These are phyloP conservation scores for Hirsutella thompsonii DNA, from an alignment of 2,329 filamentous ascomycete species.

Conservation along the genomic window DNA sequence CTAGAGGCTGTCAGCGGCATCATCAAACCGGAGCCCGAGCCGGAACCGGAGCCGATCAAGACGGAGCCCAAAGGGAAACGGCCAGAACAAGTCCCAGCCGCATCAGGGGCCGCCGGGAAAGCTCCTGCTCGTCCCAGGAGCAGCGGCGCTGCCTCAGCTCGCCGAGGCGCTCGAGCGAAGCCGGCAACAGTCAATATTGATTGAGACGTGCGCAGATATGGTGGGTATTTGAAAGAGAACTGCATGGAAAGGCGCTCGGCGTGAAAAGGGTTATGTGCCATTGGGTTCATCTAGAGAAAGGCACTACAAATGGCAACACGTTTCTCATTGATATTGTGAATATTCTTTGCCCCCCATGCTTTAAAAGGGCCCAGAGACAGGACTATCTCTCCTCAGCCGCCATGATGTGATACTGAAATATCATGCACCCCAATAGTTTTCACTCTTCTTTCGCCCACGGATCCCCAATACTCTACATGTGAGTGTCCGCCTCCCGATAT, in stretches of 20 bases:
- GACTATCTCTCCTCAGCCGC: not conserved
- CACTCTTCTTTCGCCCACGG: not conserved
- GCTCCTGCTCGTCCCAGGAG: conserved; percentile 13
- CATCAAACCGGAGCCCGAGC: conserved; percentile 17
- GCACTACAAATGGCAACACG: not conserved
- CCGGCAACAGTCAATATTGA: conserved; percentile 7
- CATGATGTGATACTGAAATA: not conserved
- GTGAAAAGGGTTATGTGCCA: not conserved
- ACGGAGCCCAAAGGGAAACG: conserved; percentile 13
- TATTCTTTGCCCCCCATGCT: not conserved
- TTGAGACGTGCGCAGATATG: conserved; percentile 1
- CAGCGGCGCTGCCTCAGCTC: conserved; percentile 9
- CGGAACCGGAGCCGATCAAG: conserved; percentile 10
- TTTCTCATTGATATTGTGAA: not conserved
- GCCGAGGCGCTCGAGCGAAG: conserved; percentile 15
- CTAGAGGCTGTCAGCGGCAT: conserved; percentile 34
- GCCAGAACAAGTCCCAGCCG: conserved; percentile 7
- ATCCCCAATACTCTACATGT: not conserved
- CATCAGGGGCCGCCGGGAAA: conserved; percentile 15
- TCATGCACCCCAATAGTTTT: not conserved
- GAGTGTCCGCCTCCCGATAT: not conserved
- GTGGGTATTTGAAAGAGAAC: not conserved
- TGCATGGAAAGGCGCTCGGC: conserved; percentile 3
- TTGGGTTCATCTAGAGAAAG: not conserved
- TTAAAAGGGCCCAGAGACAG: not conserved